phyloP scores from a whole-genome alignment of 2,329 filamentous ascomycete genomes.

The Fusarium siculi region DNA sequence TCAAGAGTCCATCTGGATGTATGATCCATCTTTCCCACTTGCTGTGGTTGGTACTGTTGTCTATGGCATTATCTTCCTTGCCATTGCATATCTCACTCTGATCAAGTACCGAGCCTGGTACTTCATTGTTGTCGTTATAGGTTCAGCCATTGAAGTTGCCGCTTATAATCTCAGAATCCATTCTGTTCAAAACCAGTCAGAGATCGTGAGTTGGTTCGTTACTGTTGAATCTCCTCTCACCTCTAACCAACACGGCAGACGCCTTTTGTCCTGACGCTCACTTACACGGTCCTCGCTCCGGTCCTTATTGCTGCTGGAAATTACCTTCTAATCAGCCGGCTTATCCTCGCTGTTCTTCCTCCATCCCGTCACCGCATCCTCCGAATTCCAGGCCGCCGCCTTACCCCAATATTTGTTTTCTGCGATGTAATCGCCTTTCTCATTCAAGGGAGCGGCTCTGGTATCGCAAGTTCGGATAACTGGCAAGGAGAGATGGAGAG shows the following conservation, averaged over 20 bases:
- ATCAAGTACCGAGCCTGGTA: conserved; percentile 55
- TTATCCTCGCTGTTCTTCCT: conserved; percentile 54
- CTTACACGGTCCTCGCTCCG: conserved; percentile 60
- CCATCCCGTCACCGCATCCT: conserved; percentile 48
- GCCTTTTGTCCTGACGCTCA: conserved; percentile 53
- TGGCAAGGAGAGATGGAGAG: conserved; percentile 55
- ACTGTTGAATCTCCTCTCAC: background rate
- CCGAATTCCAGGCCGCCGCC: conserved; percentile 49
- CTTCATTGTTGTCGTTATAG: conserved; percentile 56
- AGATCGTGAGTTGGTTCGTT: conserved; percentile 46
- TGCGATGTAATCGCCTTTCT: conserved; percentile 58
- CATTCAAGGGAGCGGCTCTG: conserved; percentile 57
- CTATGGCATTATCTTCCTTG: conserved; percentile 52
- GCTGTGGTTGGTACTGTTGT: conserved; percentile 55
- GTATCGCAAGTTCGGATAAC: conserved; percentile 54
- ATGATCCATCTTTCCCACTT: conserved; percentile 55
- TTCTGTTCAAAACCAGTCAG: conserved; percentile 48
- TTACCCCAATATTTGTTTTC: conserved; percentile 59
- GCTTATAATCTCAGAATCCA: conserved; percentile 54
- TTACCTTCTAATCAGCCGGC: conserved; percentile 61
- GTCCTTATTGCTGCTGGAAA: conserved; percentile 61
- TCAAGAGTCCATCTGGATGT: conserved; percentile 53
- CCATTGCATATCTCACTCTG: conserved; percentile 54
- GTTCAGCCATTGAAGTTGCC: conserved; percentile 54
- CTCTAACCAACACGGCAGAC: conserved; percentile 33